Conservation (phyloP, 352 stramenopile genomes). For the Paralagenidium karlingii region DNA sequence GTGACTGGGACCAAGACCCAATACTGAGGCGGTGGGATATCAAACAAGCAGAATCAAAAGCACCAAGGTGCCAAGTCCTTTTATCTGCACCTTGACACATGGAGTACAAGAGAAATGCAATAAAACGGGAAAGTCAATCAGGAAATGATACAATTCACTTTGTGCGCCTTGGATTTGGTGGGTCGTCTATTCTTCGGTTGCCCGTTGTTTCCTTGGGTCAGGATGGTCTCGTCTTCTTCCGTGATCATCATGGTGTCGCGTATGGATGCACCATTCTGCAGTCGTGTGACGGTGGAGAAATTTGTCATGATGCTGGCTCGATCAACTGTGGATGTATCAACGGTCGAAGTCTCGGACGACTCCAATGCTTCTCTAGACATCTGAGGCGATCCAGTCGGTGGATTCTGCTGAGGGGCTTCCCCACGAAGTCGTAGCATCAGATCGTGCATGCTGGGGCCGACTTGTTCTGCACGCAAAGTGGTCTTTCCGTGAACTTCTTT, state of each 20-base stretch:
- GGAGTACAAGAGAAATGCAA: no score
- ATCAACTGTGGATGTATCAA: conserved; percentile 22
- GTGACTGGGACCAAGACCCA: no score
- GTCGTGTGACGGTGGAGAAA: conserved; percentile 29
- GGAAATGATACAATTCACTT: conserved; percentile 21
- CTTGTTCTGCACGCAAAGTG: conserved; percentile 41
- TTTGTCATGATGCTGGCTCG: conserved; percentile 49
- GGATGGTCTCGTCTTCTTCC: conserved; percentile 38
- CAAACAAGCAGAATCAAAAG: no score
- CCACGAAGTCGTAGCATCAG: conserved; percentile 52
- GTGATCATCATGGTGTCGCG: conserved; percentile 57
- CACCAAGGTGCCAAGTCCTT: no score
- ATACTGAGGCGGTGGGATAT: no score
- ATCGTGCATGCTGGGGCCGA: conserved; percentile 64
- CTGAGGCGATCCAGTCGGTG: no score
- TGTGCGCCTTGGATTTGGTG: conserved; percentile 7
- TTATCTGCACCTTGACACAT: no score
- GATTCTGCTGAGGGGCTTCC: no score
- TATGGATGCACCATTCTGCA: conserved; percentile 37
- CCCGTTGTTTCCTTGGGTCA: conserved; percentile 4
- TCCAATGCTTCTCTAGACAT: conserved; percentile 24
- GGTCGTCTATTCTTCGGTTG: background rate
- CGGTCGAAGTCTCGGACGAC: conserved; percentile 31
- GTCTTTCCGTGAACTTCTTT: conserved; percentile 40
- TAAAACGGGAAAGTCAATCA: no score